Base-by-base conservation (phyloP, 768 basidiomycete genomes). In the Russula lepida region DNA sequence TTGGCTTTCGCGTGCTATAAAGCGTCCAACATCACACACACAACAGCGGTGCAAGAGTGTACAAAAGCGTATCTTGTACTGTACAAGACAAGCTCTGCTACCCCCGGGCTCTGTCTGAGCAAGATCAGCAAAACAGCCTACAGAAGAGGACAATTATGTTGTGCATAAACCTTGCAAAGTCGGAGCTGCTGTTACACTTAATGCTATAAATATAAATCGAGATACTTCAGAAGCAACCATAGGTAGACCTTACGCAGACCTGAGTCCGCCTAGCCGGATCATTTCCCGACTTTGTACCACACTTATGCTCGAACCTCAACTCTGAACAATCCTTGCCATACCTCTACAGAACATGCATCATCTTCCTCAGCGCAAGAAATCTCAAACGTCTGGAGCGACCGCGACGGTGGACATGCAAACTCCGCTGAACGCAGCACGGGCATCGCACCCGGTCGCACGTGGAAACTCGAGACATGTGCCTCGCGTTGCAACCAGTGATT, bases 241-340 rank as follows among this genome's bases (percentile, higher is more conserved):
- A 55, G 23, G 21, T 4, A 53, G 39, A 39, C 15, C 47, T 30
- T 23, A 49, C 13, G 28, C 46, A n/a, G 23, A 21, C 25, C 30
- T n/a, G 25, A 19, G 27, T 13, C 19, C 54, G 25, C n/a, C 3
- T 13, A 25, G 27, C 15, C n/a, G 19, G 43, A 41, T 55, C 17
- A 33, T 15, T 43, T 19, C 53, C 46, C 32, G 32, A 60, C 44
- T 32, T 7, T 19, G 39, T 32, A 49, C 28, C 15, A 19, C 33
- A 21, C 32, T 15, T 37, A 15, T 25, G 27, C 8, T n/a, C 43
- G 39, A 19, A 62, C 41, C 30, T 62, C 61, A 4, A 62, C 44
- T 33, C 51, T 44, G 51, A 62, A 62, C 4, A 62, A 7, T 12
- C 56, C 61, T 12, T 58, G 44, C 61, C 61, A 62, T 12, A 62